These are phyloP conservation scores for Biancaea sappan DNA, from an alignment of 306 rosid species.

Conservation along the genomic window DNA sequence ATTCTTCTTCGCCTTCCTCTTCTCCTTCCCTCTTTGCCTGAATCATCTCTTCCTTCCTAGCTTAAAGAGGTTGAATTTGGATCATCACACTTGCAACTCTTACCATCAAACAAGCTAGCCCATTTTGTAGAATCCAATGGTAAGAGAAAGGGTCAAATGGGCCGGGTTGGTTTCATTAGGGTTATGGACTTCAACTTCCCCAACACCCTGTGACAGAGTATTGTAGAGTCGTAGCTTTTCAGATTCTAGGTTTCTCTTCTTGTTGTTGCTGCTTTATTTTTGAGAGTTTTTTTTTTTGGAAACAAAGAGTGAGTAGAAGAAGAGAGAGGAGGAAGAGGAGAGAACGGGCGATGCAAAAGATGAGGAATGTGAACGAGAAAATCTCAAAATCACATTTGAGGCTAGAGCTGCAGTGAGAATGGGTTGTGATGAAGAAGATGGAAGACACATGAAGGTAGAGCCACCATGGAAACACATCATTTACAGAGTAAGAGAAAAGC, in stretches of 20 bases:
- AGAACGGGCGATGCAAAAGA: conserved; percentile 33
- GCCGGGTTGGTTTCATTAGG: conserved; percentile 34
- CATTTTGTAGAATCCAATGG: conserved; percentile 63
- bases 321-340: conserved; percentile 37
- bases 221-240: conserved; percentile 7
- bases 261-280: conserved; percentile 31
- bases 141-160: conserved; percentile 45
- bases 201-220: conserved; percentile 23
- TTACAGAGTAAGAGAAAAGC: conserved; percentile 6
- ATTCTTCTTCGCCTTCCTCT: conserved; percentile 70
- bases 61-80: conserved; percentile 29
- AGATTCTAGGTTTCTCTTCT: conserved; percentile 26
- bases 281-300: conserved; percentile 35
- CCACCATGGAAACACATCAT: conserved; percentile 27
- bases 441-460: conserved; percentile 34
- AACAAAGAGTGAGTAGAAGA: conserved; percentile 36
- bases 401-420: conserved; percentile 9
- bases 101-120: conserved; percentile 42
- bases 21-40: conserved; percentile 55
- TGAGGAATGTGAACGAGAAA: conserved; percentile 26
- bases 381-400: conserved; percentile 39
- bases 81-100: conserved; percentile 18
- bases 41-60: conserved; percentile 21
- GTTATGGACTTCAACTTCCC: not conserved
- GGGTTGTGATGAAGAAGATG: conserved; percentile 32